Evolutionary conservation across 2,329 filamentous ascomycete genomes (phyloP), one percentile per base, ranked within the genome.

Genomic region (Talaromyces amestolkiae): DNA sequence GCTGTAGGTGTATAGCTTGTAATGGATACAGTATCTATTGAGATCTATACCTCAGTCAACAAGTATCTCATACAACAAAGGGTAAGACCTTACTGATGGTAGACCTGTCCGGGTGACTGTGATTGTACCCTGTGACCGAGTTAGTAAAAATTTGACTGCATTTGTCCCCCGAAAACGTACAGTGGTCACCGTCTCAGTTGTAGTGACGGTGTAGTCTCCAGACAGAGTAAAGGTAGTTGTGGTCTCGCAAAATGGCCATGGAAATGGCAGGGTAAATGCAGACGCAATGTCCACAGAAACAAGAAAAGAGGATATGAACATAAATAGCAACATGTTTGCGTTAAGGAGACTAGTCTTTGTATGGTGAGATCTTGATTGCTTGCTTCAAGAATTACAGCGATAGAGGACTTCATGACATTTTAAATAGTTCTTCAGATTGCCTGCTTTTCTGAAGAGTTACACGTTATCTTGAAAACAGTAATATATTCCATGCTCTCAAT

Each of bases 161-260:
- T n/a, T 31, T 31, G 27, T 31, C 7, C 1, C 27, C 27, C 17
- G 7, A 22, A 2, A 6, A 10, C 15, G 31, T 63, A 56, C 61
- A 49, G 61, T 53, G 19, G 61, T 63, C 61, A 63, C 61, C 4
- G 35, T 63, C 24, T 63, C 51, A 15, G 49, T 56, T 15, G 10
- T 37, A 10, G 61, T 63, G 11, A 63, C 49, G 2, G 61, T 63
- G 5, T 63, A 63, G 31, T 45, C 61, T 5, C 61, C 61, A 22
- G 35, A 54, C 1, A 63, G 49, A 22, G 47, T 43, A 7, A 54
- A 63, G 1, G 61, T 63, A 1, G 47, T 63, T 9, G 61, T 63
- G 6, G 61, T 33, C 5, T 51, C n/a, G 19, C 61, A 63, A 19
- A 27, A 56, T 43, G 51, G 51, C 33, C 49, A 37, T n/a, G 61